These are phyloP conservation scores for Termitomyces sp. DNA, from an alignment of 768 basidiomycete species.

Conservation along the genomic window DNA sequence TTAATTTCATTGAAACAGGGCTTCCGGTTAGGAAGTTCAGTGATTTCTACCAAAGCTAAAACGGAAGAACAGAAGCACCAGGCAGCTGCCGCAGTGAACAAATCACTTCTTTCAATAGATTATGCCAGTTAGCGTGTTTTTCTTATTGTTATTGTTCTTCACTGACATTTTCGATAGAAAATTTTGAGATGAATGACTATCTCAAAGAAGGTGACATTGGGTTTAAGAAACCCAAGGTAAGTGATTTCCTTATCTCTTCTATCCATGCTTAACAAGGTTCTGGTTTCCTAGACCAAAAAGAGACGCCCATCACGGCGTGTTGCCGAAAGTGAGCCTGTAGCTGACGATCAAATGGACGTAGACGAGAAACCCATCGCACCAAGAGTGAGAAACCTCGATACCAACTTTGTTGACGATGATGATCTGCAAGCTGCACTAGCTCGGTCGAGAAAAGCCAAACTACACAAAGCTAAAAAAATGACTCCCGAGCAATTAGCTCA, in stretches of 20 bases:
- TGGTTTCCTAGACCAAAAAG: slow-evolving; percentile 75
- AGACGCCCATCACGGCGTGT: slow-evolving; percentile 74
- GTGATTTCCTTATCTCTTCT: slow-evolving; percentile 9
- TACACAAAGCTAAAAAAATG: slow-evolving; percentile 71
- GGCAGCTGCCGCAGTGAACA: slow-evolving; percentile 65
- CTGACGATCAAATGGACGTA: slow-evolving; percentile 70
- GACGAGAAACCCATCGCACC: slow-evolving; percentile 71
- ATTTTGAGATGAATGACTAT: slow-evolving; percentile 83
- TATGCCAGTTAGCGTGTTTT: slow-evolving; percentile 70
- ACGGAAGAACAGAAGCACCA: slow-evolving; percentile 47
- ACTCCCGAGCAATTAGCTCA: slow-evolving; percentile 80
- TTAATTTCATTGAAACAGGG: slow-evolving; percentile 42
- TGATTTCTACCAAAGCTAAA: slow-evolving; percentile 34
- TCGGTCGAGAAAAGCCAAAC: slow-evolving; percentile 76
- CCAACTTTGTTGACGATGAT: slow-evolving; percentile 97
- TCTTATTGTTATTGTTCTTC: not conserved
- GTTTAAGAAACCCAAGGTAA: slow-evolving; percentile 92
- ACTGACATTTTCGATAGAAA: slow-evolving; percentile 50
- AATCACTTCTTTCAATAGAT: slow-evolving; percentile 78
- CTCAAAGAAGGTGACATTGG: slow-evolving; percentile 87
- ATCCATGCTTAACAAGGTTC: slow-evolving; percentile 1
- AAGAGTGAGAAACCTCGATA: slow-evolving; percentile 69
- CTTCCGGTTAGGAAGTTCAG: slow-evolving; percentile 78
- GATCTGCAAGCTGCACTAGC: slow-evolving; percentile 93
- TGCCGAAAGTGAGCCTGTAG: slow-evolving; percentile 44